Evolutionary conservation across 176 grass and related monocot genomes (phyloP).

Genomic region (Paspalum vaginatum): DNA sequence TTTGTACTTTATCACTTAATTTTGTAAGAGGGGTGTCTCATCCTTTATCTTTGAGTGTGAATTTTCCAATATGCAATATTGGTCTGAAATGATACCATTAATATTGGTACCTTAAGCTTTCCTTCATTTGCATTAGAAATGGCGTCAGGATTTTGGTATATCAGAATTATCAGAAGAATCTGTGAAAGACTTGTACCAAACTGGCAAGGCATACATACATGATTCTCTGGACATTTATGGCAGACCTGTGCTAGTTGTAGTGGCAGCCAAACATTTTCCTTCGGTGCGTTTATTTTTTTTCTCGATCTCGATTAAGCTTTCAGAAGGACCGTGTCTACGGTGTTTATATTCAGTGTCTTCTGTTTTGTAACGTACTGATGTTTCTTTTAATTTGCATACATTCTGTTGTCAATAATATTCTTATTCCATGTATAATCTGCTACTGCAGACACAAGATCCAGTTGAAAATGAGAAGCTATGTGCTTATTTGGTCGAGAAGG

Average conservation of each 20-base stretch:
- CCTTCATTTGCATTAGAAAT: conserved; percentile 71
- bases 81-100: conserved; percentile 5
- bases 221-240: conserved; percentile 68
- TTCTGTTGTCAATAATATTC: conserved; percentile 6
- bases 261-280: conserved; percentile 78
- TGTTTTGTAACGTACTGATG: not conserved
- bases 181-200: conserved; percentile 66
- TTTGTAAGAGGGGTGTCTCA: not conserved
- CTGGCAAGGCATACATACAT: conserved; percentile 86
- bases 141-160: conserved; percentile 72
- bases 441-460: conserved; percentile 69
- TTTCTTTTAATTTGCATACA: not conserved
- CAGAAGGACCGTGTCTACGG: not conserved
- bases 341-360: not conserved
- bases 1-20: not conserved
- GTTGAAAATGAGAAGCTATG: conserved; percentile 80
- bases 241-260: conserved; percentile 80
- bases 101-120: conserved; percentile 5
- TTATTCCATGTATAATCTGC: conserved; percentile 5
- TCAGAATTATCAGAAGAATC: conserved; percentile 78
- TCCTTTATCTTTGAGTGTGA: not conserved
- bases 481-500: conserved; percentile 78
- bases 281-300: conserved; percentile 49
- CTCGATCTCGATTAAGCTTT: conserved; percentile 9
- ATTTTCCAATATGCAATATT: not conserved